Conservation (phyloP, 225 moss, liverwort and hornwort species). For the Neckera pumila region DNA sequence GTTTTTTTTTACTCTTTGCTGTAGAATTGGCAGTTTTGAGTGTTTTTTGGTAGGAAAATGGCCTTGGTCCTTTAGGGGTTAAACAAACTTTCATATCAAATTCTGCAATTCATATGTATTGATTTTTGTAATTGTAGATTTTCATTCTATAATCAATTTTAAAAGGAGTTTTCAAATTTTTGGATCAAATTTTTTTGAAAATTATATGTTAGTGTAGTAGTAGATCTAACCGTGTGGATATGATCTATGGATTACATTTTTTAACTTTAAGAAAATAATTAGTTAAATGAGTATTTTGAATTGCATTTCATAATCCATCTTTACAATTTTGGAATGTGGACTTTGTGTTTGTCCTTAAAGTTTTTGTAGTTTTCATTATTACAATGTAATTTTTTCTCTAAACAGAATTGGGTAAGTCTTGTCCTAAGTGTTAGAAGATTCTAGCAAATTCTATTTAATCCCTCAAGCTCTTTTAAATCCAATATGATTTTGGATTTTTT, state of each 20-base stretch:
- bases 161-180: background rate
- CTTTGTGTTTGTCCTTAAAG: accelerated
- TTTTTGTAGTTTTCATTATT: background rate
- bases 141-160: background rate
- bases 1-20: no score
- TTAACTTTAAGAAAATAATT: background rate
- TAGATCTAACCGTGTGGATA: background rate
- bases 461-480: background rate
- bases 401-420: background rate
- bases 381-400: background rate
- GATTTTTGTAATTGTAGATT: no score
- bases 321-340: background rate
- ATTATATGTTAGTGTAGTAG: background rate
- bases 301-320: background rate
- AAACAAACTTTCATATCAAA: no score
- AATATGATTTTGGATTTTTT: background rate
- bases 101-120: no score
- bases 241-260: no score
- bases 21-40: no score
- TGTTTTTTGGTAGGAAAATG: no score
- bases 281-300: background rate
- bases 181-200: background rate
- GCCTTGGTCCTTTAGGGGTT: no score
- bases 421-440: background rate
- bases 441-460: background rate